Base-by-base conservation (phyloP, 345 rosid species). In the Camelina hispida region DNA sequence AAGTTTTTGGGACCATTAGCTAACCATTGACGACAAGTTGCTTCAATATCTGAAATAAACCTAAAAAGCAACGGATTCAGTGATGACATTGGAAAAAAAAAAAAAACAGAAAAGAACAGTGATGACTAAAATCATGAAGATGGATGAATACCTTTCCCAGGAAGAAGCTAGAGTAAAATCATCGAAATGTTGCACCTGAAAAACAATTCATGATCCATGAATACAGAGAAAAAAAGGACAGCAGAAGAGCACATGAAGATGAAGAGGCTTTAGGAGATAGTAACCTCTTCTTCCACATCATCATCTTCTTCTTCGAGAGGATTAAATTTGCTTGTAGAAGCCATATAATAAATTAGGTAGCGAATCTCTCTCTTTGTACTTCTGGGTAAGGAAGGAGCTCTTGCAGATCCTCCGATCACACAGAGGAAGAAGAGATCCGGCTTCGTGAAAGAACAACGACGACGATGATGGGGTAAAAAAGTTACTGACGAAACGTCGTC, bases 131-230 rank as follows among this genome's bases (percentile, higher is more conserved):
- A 23, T 23, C n/a, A n/a, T 72, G 53, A 72, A 57, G 64, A 47
- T 34, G 30, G 30, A 28, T 58, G 60, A 61, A 12, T 84, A 91
- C 95, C 97, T 91, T 79, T 95, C 98, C 99, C 99, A 95, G 3
- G 99, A 87, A 53, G 98, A 95, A 15, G 97, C 99, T 56, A 95
- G 83, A n/a, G 99, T 95, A 54, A 95, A 95, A 84, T 92, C 99
- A 79, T 90, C 91, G 60, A 95, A 95, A 70, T 90, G 85, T 81
- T 95, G 94, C 5, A 92, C 83, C 99, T 95, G 83, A 71, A 78
- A 0, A 25, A 63, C 2, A n/a, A 72, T 34, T 22, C 0, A 6
- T 66, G 42, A 78, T 72, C 70, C 50, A 47, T 78, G 30, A 53
- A 73, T 46, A 54, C 40, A 60, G 58, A 47, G n/a, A 25, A 13